Base-by-base conservation (phyloP, 257 asterid genomes). In the Ilex aquifolium region DNA sequence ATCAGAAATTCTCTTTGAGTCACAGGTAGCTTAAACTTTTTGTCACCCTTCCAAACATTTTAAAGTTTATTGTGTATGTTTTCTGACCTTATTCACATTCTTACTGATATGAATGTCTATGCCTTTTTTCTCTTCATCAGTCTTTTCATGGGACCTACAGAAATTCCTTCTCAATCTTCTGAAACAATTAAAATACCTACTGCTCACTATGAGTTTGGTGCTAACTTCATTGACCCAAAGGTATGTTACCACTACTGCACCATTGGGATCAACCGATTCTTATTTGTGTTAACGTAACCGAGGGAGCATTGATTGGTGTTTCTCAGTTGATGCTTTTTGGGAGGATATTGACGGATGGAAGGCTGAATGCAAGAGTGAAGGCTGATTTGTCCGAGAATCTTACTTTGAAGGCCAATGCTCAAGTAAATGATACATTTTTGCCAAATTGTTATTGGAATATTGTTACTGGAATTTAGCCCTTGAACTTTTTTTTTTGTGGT, bases 201-300 rank as follows among this genome's bases (percentile, higher is more conserved):
- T 17, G 86, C 97, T 31, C 77, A 93, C 69, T 93, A 93, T 68
- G 99, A 93, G 81, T 93, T 93, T 70, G 99, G 99, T 60, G 96
- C 96, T 51, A 93, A 90, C 76, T 90, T 75, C 66, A 60, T 90
- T 17, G 99, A 90, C 72, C 99, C 97, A 61, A 85, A 83, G 91
- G 96, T 83, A 6, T 4, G 6, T 53, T 15, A 7, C 31, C 30
- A 3, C 9, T 53, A 53, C 10, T 17, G 6, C 10, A 15, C 30
- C 15, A 3, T 53, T 46, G n/a, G 27, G 8, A 36, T 4, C 42
- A 4, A 15, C 15, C 15, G 2, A 53, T 53, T 53, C 27, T 53
- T 53, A 53, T 16, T 2, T 6, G 10, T 17, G 52, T 46, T 5
- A 10, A 53, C 15, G 29, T 53, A 7, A 70, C 32, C 21, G 62